Base-by-base conservation (phyloP, 2,329 filamentous ascomycete species). In the Blumeriella jaapii region DNA sequence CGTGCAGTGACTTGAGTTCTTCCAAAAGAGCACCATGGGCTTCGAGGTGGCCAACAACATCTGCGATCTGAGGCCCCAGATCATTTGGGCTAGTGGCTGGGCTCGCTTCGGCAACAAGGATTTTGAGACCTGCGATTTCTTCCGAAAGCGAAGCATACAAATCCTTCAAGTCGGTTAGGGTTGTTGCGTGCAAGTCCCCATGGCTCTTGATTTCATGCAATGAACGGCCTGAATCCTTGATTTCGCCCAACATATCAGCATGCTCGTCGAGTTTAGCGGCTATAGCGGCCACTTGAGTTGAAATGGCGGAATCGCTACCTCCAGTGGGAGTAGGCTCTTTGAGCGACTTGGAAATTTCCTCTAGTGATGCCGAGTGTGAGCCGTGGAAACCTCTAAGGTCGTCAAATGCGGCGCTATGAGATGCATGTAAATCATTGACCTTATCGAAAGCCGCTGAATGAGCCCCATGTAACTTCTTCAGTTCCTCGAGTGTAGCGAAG, bases 401-500 rank as follows among this genome's bases (percentile, higher is more conserved):
- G 1, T 46, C 40, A 13, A 42, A 17, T n/a, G 35, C 39, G 4
- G 40, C 12, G 11, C 27, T 11, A 29, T 43, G 40, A 14, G 38
- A 19, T 9, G 26, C 27, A 20, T 17, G 13, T 12, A 31, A 15
- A 3, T 32, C 22, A 16, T 47, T 42, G 25, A 47, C 37, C 9
- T 41, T n/a, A n/a, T n/a, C n/a, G n/a, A 51, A 17, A 7, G 31
- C 37, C 8, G 39, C 28, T 12, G 42, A 32, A 38, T 53, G 49
- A 5, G 3, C 3, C 9, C 22, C 22, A 24, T 4, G 22, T 4
- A 24, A n/a, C 3, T n/a, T n/a, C 12, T 22, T 22, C 3, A 24
- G 3, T n/a, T 45, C 34, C 16, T 31, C 34, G 8, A 37, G 18
- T 7, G 28, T 29, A 31, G 34, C 15, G n/a, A 41, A 18, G 34